Evolutionary conservation across 345 rosid genomes (phyloP).

Genomic region (Firmiana major): DNA sequence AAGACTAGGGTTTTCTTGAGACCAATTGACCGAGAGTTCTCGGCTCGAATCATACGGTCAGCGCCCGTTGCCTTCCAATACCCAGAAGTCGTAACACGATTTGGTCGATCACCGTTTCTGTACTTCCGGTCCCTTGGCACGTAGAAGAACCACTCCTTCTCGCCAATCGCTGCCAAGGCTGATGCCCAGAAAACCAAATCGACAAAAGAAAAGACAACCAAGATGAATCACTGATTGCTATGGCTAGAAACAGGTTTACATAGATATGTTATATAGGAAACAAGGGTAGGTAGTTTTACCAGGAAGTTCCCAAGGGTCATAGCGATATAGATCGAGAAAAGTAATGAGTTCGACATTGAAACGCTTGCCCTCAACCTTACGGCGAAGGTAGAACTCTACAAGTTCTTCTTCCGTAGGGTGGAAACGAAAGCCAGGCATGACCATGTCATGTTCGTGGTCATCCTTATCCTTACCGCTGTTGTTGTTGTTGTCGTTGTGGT

Average conservation of each 20-base stretch:
- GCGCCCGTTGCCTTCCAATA: conserved; percentile 99
- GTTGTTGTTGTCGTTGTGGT: conserved; percentile 22
- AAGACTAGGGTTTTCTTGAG: conserved; percentile 99
- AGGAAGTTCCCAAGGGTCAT: conserved; percentile 99
- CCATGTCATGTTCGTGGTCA: conserved; percentile 91
- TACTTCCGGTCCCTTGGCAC: conserved; percentile 96
- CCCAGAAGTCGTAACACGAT: conserved; percentile 92
- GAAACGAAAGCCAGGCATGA: conserved; percentile 98
- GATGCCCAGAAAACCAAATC: neutral
- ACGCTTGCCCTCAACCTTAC: conserved; percentile 99
- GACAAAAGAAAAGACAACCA: neutral
- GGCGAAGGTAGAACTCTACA: conserved; percentile 98
- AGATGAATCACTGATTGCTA: neutral
- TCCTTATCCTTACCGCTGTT: conserved; percentile 20
- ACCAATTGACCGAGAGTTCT: conserved; percentile 74
- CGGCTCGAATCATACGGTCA: conserved; percentile 85
- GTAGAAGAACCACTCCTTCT: conserved; percentile 99
- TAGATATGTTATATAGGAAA: neutral
- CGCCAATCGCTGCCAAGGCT: conserved; percentile 98
- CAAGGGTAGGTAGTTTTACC: conserved; percentile 31
- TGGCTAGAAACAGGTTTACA: neutral
- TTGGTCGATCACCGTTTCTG: conserved; percentile 94
- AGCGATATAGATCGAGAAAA: conserved; percentile 97
- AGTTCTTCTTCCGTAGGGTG: conserved; percentile 99
- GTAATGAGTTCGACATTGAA: conserved; percentile 97